Conservation (phyloP, 1,284 basidiomycete species). For the Malassezia globosa region DNA sequence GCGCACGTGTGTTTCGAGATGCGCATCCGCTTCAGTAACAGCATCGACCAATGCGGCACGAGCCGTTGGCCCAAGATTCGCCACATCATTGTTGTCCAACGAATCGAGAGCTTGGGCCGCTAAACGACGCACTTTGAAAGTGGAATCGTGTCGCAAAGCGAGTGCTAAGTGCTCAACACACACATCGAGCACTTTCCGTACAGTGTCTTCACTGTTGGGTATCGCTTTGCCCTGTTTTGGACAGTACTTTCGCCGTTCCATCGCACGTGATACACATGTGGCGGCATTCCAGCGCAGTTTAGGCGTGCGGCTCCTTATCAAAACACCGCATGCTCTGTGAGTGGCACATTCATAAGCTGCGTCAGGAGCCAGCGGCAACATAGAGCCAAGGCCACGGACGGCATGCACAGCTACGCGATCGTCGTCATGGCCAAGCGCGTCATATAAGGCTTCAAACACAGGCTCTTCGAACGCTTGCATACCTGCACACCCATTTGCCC, state of each 20-base stretch:
- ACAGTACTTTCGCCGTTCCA: neutral
- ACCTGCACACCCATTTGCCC: conserved; percentile 9
- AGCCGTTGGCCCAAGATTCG: neutral
- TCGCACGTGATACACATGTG: neutral
- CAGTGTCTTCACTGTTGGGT: too few relatives aligned
- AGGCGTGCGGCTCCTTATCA: neutral
- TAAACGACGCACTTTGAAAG: conserved; percentile 12
- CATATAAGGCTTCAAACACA: neutral
- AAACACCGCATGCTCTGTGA: neutral
- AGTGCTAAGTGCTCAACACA: neutral
- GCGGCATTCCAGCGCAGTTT: conserved; percentile 17
- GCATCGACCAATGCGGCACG: neutral
- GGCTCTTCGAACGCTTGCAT: neutral
- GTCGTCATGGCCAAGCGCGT: neutral
- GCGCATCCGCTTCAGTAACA: conserved; percentile 1
- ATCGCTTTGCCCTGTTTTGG: too few relatives aligned
- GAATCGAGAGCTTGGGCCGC: conserved; percentile 12
- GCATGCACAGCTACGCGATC: conserved; percentile 10
- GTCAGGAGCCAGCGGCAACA: neutral
- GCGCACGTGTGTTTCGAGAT: neutral
- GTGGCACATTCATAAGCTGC: neutral
- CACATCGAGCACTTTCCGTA: neutral
- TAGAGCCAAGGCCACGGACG: conserved; percentile 6
- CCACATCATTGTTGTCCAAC: neutral
- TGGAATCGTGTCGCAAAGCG: conserved; percentile 6